Evolutionary conservation across 768 basidiomycete species (phyloP), one percentile per base, ranked within the genome.

Genomic region (Tulasnella sp.): DNA sequence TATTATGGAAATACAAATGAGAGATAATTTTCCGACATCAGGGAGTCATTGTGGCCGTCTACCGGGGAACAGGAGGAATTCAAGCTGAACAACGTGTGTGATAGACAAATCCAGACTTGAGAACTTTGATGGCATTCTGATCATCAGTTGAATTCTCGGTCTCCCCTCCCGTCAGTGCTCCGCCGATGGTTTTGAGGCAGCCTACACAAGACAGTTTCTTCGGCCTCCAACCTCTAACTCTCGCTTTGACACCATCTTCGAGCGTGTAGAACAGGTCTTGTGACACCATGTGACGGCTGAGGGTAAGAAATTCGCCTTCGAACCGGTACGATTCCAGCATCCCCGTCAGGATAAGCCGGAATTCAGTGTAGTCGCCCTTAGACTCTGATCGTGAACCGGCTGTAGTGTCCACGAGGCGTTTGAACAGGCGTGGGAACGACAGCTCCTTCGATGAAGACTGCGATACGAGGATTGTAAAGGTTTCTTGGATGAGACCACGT

Each of bases 261-360:
- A 93, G 73, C 0, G 78, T 78, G 57, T 83, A 80, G 63, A 88
- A 92, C 49, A 94, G 71, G 69, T 98, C 94, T 30, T 85, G 78
- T 62, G 86, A 79, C 44, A 92, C 74, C 46, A 98, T 73, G 61
- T 82, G 81, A 63, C 85, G 88, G 22, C 91, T 87, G 65, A 94
- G 92, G 44, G 76, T 71, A 24, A 98, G 74, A 77, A 93, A 81
- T 64, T 97, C 93, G 25, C 87, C 89, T 63, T 99, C 93, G 2
- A 86, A 82, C 41, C 85, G 82, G 72, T 97, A 98, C 1, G 91
- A 86, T 66, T 94, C 92, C 65, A 98, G 72, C 90, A 98, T 99
- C n/a, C 90, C 87, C 0, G 83, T 84, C 29, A 99, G 75, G 61
- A 99, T 92, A 10, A 81, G 79, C 46, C 91, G 79, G 71, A 98